Percentiles rank a stretch among this genome's conserved stretches.
phyloP scores from a whole-genome alignment of 768 basidiomycete species.

The Cantharellus anzutake region DNA sequence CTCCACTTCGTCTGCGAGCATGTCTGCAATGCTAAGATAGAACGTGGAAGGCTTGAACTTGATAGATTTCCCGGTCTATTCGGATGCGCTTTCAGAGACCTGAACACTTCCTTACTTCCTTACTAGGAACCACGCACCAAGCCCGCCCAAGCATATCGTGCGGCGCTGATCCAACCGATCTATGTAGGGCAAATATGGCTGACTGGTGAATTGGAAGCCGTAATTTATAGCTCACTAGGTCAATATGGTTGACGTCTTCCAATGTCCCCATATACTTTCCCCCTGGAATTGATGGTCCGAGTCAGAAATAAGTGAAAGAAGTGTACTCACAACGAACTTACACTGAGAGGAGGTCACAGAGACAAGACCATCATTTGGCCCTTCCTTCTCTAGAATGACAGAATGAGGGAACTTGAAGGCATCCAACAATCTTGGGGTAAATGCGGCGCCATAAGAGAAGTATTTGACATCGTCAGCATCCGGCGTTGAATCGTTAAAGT shows the following conservation, averaged over 20 bases:
- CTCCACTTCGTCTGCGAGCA: constrained; percentile 61
- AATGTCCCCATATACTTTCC: constrained; percentile 93
- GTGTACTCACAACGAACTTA: not conserved
- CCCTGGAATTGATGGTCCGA: constrained; percentile 13
- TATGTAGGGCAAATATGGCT: not conserved
- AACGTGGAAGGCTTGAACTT: constrained; percentile 85
- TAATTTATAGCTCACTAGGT: constrained; percentile 27
- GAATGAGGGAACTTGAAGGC: constrained; percentile 71
- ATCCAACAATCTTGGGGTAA: constrained; percentile 78
- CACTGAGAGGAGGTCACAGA: constrained; percentile 74
- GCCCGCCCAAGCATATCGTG: not conserved
- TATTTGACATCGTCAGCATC: constrained; percentile 67
- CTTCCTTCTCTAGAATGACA: constrained; percentile 70
- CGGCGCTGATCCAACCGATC: constrained; percentile 5
- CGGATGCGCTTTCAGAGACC: constrained; percentile 32
- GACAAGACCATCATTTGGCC: constrained; percentile 88
- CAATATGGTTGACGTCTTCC: constrained; percentile 76
- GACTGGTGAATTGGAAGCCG: too few species aligned
- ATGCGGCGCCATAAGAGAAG: constrained; percentile 89
- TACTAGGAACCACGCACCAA: not conserved
- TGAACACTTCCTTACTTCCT: constrained; percentile 76
- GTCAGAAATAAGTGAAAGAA: not conserved
- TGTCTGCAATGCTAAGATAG: constrained; percentile 66
- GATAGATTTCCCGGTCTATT: constrained; percentile 76
- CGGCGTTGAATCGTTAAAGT: constrained; percentile 75